Evolutionary conservation across 371 early-diverging fungal genomes (phyloP).

Genomic region (Mucor piriformis): DNA sequence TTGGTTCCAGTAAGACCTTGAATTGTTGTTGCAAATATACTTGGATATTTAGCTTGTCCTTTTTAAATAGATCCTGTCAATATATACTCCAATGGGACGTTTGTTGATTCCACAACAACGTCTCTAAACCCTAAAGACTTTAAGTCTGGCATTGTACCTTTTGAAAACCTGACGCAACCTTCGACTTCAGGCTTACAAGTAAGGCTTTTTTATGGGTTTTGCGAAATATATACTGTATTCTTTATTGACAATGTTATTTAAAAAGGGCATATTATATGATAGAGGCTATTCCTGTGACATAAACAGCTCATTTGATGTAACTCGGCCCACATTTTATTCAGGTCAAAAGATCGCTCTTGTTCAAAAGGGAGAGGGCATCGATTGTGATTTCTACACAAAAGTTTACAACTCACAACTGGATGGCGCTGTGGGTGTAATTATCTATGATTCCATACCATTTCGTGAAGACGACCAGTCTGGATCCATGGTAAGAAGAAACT

Average conservation of each 20-base stretch:
- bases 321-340: conserved; percentile 21
- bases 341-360: conserved; percentile 48
- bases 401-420: conserved; percentile 39
- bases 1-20: conserved; percentile 34
- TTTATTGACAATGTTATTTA: neutral
- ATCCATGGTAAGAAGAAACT: conserved; percentile 7
- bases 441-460: conserved; percentile 44
- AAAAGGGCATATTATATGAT: conserved; percentile 50
- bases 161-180: conserved; percentile 38
- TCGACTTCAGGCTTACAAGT: conserved; percentile 32
- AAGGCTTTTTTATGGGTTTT: neutral
- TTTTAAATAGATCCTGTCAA: conserved; percentile 30
- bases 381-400: conserved; percentile 42
- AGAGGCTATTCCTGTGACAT: conserved; percentile 43
- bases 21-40: too few species aligned
- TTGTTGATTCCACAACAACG: conserved; percentile 18
- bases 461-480: conserved; percentile 38
- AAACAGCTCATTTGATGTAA: conserved; percentile 20
- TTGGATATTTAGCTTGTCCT: neutral
- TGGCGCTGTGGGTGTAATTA: conserved; percentile 42
- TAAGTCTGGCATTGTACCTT: conserved; percentile 39
- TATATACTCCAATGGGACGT: conserved; percentile 41
- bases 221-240: too few species aligned
- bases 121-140: conserved; percentile 26
- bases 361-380: conserved; percentile 34